Percentiles rank a stretch among this genome's conserved stretches.
Evolutionary conservation across 1,139 yeast species (phyloP).

Genomic region (Diutina mesorugosa): DNA sequence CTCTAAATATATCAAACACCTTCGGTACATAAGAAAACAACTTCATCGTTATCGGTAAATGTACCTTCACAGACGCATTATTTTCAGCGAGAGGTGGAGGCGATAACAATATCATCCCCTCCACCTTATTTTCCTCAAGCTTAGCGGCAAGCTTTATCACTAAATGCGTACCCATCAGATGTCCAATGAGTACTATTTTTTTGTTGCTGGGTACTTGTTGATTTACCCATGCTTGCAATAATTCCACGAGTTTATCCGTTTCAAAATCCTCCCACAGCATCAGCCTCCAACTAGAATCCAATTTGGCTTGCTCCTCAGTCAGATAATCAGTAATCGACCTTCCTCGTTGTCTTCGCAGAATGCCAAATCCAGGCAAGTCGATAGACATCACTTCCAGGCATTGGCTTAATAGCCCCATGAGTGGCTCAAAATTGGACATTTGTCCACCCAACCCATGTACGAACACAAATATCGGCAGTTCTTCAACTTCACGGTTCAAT

Average conservation of each 20-base stretch:
- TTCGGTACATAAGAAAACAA: slow-evolving; percentile 30
- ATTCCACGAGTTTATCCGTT: slow-evolving; percentile 35
- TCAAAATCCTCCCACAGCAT: slow-evolving; percentile 33
- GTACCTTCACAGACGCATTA: slow-evolving; percentile 3
- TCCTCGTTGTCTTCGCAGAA: slow-evolving; percentile 16
- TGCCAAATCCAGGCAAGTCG: slow-evolving; percentile 72
- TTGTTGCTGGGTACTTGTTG: slow-evolving; percentile 27
- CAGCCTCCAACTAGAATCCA: slow-evolving; percentile 16
- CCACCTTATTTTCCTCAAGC: slow-evolving; percentile 27
- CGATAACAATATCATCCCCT: slow-evolving; percentile 35
- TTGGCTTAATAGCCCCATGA: slow-evolving; percentile 52
- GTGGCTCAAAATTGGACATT: slow-evolving; percentile 55
- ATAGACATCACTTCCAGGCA: slow-evolving; percentile 51
- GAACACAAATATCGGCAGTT: slow-evolving; percentile 46
- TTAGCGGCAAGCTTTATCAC: slow-evolving; percentile 33
- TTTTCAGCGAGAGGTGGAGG: slow-evolving; percentile 28
- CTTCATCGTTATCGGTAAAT: slow-evolving; percentile 9
- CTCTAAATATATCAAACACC: slow-evolving; percentile 41
- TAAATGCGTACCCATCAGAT: slow-evolving; percentile 64
- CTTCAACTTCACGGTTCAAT: slow-evolving; percentile 19
- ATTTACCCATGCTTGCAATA: slow-evolving; percentile 26
- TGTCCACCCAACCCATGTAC: slow-evolving; percentile 76
- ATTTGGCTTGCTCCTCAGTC: slow-evolving; percentile 12
- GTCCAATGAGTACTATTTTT: slow-evolving; percentile 51
- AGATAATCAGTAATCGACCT: slow-evolving; percentile 11